phyloP scores from a whole-genome alignment of 2,329 filamentous ascomycete species.

The Ascosphaera acerosa region DNA sequence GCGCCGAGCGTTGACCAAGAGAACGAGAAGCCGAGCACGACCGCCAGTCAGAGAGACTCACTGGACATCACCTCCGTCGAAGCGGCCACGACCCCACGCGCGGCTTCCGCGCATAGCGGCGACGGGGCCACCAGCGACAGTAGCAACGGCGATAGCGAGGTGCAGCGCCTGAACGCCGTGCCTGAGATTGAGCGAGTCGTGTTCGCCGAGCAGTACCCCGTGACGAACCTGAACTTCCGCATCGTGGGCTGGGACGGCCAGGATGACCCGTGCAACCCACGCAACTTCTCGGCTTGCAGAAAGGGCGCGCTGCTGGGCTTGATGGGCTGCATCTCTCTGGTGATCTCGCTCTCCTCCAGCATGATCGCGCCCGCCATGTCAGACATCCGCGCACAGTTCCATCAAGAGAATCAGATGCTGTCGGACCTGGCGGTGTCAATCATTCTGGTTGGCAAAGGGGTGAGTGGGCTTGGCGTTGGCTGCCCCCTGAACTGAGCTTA shows the following conservation, averaged over 20 bases:
- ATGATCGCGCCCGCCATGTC: constrained; percentile 1
- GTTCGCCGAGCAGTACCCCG: not conserved
- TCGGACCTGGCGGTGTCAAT: constrained; percentile 10
- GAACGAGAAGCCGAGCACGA: not conserved
- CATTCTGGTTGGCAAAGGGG: constrained; percentile 18
- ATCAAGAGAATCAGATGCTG: not conserved
- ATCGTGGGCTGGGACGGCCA: constrained; percentile 8
- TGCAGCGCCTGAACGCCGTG: not conserved
- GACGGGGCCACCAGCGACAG: too few species aligned
- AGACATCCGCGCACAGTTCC: not conserved
- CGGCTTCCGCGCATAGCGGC: not conserved
- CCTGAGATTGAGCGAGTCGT: not conserved
- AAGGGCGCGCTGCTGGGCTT: not conserved
- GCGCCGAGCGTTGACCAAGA: not conserved
- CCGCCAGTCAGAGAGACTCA: not conserved
- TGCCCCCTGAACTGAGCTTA: too few species aligned
- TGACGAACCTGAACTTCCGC: constrained; percentile 1
- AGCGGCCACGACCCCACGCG: not conserved
- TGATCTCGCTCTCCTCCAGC: not conserved
- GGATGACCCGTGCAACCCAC: constrained; percentile 8
- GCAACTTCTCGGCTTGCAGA: constrained; percentile 6
- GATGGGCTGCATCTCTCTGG: not conserved
- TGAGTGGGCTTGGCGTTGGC: too few species aligned
- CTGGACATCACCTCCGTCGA: constrained; percentile 1
- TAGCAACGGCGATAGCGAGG: too few species aligned